Evolutionary conservation across 257 asterid species (phyloP), one percentile per base, ranked within the genome.

Genomic region (Solanum chiquidenum): DNA sequence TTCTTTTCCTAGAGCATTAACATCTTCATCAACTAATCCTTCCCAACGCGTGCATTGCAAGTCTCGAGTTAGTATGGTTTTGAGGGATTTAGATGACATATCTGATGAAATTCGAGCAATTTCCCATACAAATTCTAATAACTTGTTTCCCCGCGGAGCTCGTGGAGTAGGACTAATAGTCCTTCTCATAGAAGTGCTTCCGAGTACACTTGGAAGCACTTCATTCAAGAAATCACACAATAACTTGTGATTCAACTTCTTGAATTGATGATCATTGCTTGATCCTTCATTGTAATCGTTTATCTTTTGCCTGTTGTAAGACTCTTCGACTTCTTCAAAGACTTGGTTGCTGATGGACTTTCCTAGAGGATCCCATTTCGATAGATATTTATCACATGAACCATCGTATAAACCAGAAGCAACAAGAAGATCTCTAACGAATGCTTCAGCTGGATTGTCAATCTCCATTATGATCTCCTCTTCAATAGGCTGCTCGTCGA

Each of bases 371-470:
- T 96, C 98, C 98, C 96, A 94, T 89, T 93, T 96, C 33, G 96
- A 91, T 83, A 91, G 77, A 77, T 96, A 90, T 86, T 84, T 91
- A 68, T 92, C 90, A 74, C 82, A 90, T 34, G 98, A 90, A 85
- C 94, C 96, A 86, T 93, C 93, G 42, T 94, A 97, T n/a, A 95
- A 90, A 86, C 99, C 98, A 85, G 98, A 93, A 90, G 94, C 97
- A 35, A 94, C 85, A 13, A 97, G 98, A 92, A 97, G 92, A 87
- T 96, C 98, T 91, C 95, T 92, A 52, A 97, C 62, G 68, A 93
- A 97, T 89, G 96, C 94, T 93, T 96, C 94, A 33, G 89, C 93
- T 69, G 90, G 94, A 89, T 96, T 94, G 85, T 94, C 93, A 84
- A 93, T 91, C 76, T 91, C 92, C 87, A 62, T 66, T 88, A 87